Base-by-base conservation (phyloP, 2,329 filamentous ascomycete genomes). In the Cadophora luteo-olivacea region DNA sequence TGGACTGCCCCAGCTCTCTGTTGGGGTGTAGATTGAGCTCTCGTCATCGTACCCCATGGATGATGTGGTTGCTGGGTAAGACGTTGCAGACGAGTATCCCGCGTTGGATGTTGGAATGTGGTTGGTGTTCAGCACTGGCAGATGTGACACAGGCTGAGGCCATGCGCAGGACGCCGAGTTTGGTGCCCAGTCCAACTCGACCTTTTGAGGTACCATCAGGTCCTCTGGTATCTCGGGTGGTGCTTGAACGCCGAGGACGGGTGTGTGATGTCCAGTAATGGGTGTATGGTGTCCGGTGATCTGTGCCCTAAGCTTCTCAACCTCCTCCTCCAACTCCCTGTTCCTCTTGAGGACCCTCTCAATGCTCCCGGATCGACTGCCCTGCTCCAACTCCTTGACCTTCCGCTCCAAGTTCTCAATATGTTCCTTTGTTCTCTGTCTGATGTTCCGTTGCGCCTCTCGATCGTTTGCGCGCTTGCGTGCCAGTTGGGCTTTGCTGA, bases 381-480 rank as follows among this genome's bases (percentile, higher is more conserved):
- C 67, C n/a, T 73, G 71, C 62, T 77, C 74, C 32, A 76, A 64
- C 61, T 78, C 76, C 68, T 73, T 75, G 16, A 78, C 75, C 52
- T 75, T 75, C 66, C 71, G 69, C 72, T 78, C 75, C 16, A 78
- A 64, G 32, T 69, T 73, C 58, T 75, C 85, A 75, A 97, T 97
- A 79, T 93, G 92, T 77, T 92, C 88, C 82, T 94, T 95, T 49
- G 93, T 97, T 74, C 94, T 87, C 79, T 93, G 92, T 63, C 94
- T 86, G 72, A 97, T 97, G 61, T 93, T 93, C 61, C 94, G 88
- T 81, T 97, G 94, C 55, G 94, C 93, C 80, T 97, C 93, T 71
- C 94, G 88, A 79, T 97, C 94, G 82, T 97, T 97, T 78, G 92
- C 92, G 72, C 94, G 87, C 84, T 97, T 97, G 78, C 94, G 91